These are phyloP conservation scores for Saturnispora silvae DNA, from an alignment of 805 yeast genomes.

Conservation along the genomic window DNA sequence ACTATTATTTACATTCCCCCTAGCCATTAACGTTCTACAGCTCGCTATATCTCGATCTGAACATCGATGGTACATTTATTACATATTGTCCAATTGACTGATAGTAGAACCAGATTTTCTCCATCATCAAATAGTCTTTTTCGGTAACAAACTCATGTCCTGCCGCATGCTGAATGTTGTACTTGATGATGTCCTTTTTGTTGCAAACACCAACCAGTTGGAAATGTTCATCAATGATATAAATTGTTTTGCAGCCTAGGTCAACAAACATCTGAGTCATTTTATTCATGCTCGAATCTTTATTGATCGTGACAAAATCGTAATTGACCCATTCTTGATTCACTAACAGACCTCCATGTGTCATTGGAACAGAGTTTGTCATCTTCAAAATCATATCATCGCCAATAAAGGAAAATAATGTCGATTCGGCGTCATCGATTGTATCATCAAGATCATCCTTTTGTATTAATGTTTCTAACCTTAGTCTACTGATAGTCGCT, in stretches of 20 bases:
- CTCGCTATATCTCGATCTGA: too few species aligned
- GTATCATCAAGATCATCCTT: conserved; percentile 8
- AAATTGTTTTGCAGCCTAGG: conserved; percentile 68
- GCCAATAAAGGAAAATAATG: too few species aligned
- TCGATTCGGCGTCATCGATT: too few species aligned
- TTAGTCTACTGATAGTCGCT: conserved; percentile 37
- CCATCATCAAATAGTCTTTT: conserved; percentile 16
- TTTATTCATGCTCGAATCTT: conserved; percentile 45
- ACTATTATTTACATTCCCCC: too few species aligned
- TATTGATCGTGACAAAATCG: conserved; percentile 53
- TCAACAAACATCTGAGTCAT: conserved; percentile 61
- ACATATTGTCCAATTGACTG: conserved; percentile 5
- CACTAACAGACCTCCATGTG: conserved; percentile 9
- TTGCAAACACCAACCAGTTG: conserved; percentile 65
- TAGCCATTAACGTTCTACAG: too few species aligned
- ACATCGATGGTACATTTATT: conserved; percentile 1
- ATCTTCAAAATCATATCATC: conserved; percentile 6
- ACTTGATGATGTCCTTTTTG: conserved; percentile 70
- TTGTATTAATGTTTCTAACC: conserved; percentile 18
- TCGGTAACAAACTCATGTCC: conserved; percentile 19
- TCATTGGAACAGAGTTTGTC: background rate
- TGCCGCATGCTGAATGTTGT: conserved; percentile 31
- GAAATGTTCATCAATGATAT: conserved; percentile 48
- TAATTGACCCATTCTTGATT: conserved; percentile 31
- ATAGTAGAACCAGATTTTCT: conserved; percentile 13